Conservation (phyloP, 2,329 filamentous ascomycete genomes). For the Diaporthe capsici region DNA sequence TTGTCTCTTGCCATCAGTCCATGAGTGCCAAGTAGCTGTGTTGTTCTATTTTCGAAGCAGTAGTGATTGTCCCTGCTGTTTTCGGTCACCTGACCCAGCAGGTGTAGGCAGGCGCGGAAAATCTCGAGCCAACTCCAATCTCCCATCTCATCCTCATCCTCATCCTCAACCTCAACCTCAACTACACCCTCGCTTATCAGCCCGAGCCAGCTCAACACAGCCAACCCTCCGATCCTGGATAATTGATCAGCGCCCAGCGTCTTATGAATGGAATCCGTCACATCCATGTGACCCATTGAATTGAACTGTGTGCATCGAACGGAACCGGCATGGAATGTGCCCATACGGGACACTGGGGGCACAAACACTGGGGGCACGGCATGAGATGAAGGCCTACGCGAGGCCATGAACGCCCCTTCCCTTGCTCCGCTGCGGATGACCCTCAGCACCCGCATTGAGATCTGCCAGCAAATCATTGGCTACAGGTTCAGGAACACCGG, state of each 20-base stretch:
- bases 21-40: neutral
- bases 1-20: neutral
- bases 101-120: neutral
- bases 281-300: neutral
- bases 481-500: neutral
- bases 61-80: neutral
- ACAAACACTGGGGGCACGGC: neutral
- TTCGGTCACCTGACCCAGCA: constrained; percentile 9
- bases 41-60: neutral
- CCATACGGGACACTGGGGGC: neutral
- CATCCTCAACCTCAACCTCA: neutral
- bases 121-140: neutral
- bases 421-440: neutral
- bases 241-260: neutral
- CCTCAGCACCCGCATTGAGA: neutral
- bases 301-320: neutral
- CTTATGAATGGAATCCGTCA: neutral
- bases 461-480: neutral
- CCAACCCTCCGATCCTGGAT: neutral
- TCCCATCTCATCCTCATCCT: neutral
- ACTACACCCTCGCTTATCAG: neutral
- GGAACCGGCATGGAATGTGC: neutral
- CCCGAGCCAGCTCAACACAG: neutral
- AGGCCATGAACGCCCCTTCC: neutral
- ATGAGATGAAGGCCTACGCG: neutral